Conservation (phyloP, 106 monocot species). For the Dactylorhiza incarnata region DNA sequence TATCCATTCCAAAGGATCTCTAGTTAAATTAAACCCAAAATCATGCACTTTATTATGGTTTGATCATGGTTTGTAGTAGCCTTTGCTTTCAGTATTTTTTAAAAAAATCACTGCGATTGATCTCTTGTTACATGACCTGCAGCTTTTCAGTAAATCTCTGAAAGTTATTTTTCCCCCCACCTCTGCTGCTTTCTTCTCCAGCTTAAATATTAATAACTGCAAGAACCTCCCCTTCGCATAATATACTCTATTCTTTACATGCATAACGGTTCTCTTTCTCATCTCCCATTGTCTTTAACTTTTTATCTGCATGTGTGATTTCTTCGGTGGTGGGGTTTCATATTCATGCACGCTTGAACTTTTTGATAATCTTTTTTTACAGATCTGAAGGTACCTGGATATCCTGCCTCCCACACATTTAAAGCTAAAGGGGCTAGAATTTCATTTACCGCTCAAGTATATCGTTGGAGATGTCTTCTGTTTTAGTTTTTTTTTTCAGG, state of each 20-base stretch:
- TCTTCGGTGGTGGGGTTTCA: neutral
- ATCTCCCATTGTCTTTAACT: neutral
- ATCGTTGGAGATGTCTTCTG: too few relatives aligned
- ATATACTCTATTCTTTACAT: conserved; percentile 1
- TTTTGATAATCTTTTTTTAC: neutral
- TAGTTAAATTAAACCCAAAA: too few relatives aligned
- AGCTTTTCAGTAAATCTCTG: neutral
- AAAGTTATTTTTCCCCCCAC: neutral
- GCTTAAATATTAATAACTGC: neutral
- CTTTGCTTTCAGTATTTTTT: neutral
- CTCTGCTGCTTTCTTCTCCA: neutral
- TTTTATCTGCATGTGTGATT: neutral
- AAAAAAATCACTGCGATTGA: neutral
- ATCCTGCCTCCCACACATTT: neutral
- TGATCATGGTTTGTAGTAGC: neutral
- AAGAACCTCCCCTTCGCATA: neutral
- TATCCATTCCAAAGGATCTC: too few relatives aligned
- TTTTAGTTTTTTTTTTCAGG: too few relatives aligned
- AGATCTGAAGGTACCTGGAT: neutral
- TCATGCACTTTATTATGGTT: neutral
- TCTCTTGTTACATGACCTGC: neutral
- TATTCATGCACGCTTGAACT: neutral
- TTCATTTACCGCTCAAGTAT: neutral
- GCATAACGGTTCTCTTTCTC: conserved; percentile 2
- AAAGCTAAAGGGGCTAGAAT: neutral